Percentiles rank a stretch among this genome's conserved stretches.
Conservation (phyloP, 225 moss, liverwort and hornwort species). For the Marchantia paleacea region DNA sequence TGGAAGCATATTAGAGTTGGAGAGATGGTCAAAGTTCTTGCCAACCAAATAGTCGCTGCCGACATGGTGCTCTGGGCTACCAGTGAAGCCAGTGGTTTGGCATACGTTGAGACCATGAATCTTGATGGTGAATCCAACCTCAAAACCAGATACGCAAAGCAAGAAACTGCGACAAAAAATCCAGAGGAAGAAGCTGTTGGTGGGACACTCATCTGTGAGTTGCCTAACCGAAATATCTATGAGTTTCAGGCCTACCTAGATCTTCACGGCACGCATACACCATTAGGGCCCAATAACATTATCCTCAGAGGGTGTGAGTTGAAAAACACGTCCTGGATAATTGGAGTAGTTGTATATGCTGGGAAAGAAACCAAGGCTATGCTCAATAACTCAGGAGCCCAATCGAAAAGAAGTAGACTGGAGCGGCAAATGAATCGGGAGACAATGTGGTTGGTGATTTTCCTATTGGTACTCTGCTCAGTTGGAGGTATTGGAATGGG, state of each 20-base stretch:
- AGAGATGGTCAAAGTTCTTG: constrained; percentile 70
- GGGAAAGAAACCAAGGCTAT: constrained; percentile 86
- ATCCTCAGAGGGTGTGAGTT: constrained; percentile 80
- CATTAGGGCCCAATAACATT: constrained; percentile 75
- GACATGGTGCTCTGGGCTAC: constrained; percentile 71
- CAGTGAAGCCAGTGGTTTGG: constrained; percentile 69
- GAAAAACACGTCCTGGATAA: constrained; percentile 83
- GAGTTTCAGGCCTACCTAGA: constrained; percentile 84
- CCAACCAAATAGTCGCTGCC: constrained; percentile 72
- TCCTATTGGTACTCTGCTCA: constrained; percentile 60
- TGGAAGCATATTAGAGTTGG: constrained; percentile 80
- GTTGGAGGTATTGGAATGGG: constrained; percentile 82
- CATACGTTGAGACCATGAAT: constrained; percentile 84
- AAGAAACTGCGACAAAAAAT: constrained; percentile 44
- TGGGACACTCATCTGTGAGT: constrained; percentile 72
- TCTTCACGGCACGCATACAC: constrained; percentile 51
- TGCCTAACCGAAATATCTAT: constrained; percentile 85
- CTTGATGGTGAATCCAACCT: constrained; percentile 93
- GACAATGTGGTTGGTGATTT: constrained; percentile 61
- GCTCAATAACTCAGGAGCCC: constrained; percentile 86
- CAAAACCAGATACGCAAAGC: constrained; percentile 80
- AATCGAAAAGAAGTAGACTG: constrained; percentile 77
- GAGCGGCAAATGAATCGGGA: constrained; percentile 81
- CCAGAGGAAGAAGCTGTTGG: constrained; percentile 45
- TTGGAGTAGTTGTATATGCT: constrained; percentile 89